Conservation (phyloP, 257 asterid species). For the Solanum chiquidenum region DNA sequence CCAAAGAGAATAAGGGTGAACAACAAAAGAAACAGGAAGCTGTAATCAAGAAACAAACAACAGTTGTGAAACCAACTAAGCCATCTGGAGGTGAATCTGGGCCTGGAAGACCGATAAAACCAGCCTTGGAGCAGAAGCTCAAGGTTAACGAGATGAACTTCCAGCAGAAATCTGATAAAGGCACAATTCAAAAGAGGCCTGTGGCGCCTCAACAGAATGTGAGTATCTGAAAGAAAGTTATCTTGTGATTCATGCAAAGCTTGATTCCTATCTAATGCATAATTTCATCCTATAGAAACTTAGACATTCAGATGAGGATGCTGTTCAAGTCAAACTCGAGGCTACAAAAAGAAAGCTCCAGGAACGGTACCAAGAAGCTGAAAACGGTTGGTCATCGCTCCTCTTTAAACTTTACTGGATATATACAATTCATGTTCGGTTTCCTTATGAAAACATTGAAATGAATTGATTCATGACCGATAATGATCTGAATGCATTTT, state of each 20-base stretch:
- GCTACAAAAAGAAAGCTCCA: constrained; percentile 90
- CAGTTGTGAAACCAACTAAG: constrained; percentile 30
- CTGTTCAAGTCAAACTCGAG: constrained; percentile 48
- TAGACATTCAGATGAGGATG: constrained; percentile 28
- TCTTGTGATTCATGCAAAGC: neutral
- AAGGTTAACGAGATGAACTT: constrained; percentile 17
- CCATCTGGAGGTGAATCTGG: constrained; percentile 24
- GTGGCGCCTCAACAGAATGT: constrained; percentile 43
- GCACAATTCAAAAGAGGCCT: constrained; percentile 37
- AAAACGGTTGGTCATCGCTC: constrained; percentile 52
- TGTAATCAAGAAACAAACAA: constrained; percentile 28
- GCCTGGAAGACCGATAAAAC: constrained; percentile 40
- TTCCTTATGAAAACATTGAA: neutral
- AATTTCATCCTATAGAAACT: constrained; percentile 17
- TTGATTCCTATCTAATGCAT: neutral
- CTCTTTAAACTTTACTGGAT: neutral
- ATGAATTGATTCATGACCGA: neutral
- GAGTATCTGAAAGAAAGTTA: constrained; percentile 2
- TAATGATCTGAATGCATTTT: neutral
- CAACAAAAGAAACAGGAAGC: constrained; percentile 35
- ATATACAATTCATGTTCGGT: neutral
- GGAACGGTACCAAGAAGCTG: constrained; percentile 85
- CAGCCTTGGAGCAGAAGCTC: constrained; percentile 25
- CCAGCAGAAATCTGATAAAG: constrained; percentile 33
- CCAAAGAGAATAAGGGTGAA: constrained; percentile 30